These are phyloP conservation scores for Geotrichum aggregatum DNA, from an alignment of 1,139 yeast genomes.

Conservation along the genomic window DNA sequence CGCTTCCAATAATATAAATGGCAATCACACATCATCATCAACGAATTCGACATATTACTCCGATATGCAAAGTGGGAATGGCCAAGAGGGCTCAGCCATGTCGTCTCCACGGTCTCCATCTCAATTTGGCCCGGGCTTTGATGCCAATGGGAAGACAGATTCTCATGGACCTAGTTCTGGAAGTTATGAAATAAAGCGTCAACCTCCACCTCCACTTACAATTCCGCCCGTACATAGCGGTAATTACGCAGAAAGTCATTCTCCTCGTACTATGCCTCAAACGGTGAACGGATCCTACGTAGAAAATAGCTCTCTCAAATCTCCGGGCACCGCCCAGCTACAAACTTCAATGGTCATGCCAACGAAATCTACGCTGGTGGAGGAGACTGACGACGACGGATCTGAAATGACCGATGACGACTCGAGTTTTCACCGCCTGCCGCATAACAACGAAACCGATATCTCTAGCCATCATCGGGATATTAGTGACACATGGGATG, in stretches of 20 bases:
- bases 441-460: conserved; percentile 15
- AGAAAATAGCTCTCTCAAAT: not conserved
- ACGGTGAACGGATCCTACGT: not conserved
- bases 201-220: not conserved
- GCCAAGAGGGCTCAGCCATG: conserved; percentile 5
- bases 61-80: conserved; percentile 6
- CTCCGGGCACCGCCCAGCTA: conserved; percentile 11
- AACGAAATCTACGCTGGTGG: conserved; percentile 22
- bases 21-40: conserved; percentile 3
- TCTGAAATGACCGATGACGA: conserved; percentile 14
- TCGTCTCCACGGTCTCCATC: conserved; percentile 10
- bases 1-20: not conserved
- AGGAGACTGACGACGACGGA: conserved; percentile 32
- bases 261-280: not conserved
- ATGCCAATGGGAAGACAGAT: not conserved
- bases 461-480: conserved; percentile 17
- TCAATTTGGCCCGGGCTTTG: not conserved
- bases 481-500: conserved; percentile 18
- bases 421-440: not conserved
- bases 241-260: not conserved
- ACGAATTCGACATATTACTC: conserved; percentile 10
- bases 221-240: not conserved
- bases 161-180: not conserved
- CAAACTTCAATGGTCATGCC: conserved; percentile 20
- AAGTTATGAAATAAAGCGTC: not conserved